These are phyloP conservation scores for Colletotrichum sp. DNA, from an alignment of 2,329 filamentous ascomycete genomes.

Conservation along the genomic window DNA sequence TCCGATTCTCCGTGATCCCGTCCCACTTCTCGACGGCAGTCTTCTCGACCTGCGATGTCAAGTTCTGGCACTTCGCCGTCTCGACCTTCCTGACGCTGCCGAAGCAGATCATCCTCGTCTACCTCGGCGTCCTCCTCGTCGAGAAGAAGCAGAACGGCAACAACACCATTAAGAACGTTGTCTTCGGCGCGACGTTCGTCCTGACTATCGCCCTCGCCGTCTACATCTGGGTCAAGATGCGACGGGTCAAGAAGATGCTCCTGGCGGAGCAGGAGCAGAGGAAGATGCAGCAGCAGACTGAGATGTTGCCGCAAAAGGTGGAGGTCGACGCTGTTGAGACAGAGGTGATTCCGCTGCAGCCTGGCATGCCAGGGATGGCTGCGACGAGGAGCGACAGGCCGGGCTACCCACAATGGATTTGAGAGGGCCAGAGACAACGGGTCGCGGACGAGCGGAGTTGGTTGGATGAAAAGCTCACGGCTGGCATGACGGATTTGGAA, in stretches of 20 bases:
- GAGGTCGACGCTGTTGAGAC: slow-evolving; percentile 1
- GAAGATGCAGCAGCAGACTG: slow-evolving; percentile 4
- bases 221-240: slow-evolving; percentile 42
- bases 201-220: slow-evolving; percentile 39
- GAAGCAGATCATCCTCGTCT: slow-evolving; percentile 46
- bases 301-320: neutral
- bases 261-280: slow-evolving; percentile 35
- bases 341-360: neutral
- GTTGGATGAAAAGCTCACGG: neutral
- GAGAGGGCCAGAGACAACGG: neutral
- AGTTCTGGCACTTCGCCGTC: slow-evolving; percentile 43
- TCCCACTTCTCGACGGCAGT: slow-evolving; percentile 48
- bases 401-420: slow-evolving; percentile 14
- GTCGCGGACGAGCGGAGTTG: neutral
- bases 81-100: slow-evolving; percentile 45
- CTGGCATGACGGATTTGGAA: neutral
- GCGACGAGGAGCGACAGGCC: neutral
- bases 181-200: slow-evolving; percentile 36
- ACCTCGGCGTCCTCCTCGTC: slow-evolving; percentile 41
- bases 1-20: slow-evolving; percentile 44
- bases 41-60: slow-evolving; percentile 45
- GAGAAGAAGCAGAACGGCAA: slow-evolving; percentile 29
- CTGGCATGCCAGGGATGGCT: neutral
- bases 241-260: slow-evolving; percentile 34
- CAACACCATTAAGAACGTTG: slow-evolving; percentile 34